Evolutionary conservation across 768 basidiomycete species (phyloP).

Genomic region (Tephrocybe sp.): DNA sequence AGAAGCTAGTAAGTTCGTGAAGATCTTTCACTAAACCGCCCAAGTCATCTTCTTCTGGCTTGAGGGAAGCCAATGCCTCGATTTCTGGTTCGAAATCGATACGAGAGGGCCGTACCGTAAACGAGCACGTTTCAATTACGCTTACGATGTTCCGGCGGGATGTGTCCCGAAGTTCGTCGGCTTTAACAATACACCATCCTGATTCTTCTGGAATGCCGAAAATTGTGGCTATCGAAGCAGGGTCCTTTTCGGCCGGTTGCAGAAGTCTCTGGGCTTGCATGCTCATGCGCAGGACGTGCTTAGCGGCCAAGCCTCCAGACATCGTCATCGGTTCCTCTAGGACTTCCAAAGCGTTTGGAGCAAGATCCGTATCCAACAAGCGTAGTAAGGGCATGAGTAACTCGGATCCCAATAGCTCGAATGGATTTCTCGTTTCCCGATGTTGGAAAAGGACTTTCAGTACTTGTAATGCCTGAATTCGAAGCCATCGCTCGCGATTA

Average conservation of each 20-base stretch:
- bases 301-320: slow-evolving; percentile 72
- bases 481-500: slow-evolving; percentile 80
- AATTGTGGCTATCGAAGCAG: slow-evolving; percentile 61
- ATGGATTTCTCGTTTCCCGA: slow-evolving; percentile 70
- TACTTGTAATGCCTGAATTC: slow-evolving; percentile 80
- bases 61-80: slow-evolving; percentile 38
- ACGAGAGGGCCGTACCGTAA: slow-evolving; percentile 64
- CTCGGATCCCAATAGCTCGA: slow-evolving; percentile 78
- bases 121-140: slow-evolving; percentile 81
- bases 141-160: slow-evolving; percentile 80
- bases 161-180: slow-evolving; percentile 52
- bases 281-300: slow-evolving; percentile 90
- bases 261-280: slow-evolving; percentile 56
- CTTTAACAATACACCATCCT: slow-evolving; percentile 83
- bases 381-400: slow-evolving; percentile 88
- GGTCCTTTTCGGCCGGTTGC: slow-evolving; percentile 30
- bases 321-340: slow-evolving; percentile 87
- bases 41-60: slow-evolving; percentile 59
- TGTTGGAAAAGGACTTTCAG: slow-evolving; percentile 88
- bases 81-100: slow-evolving; percentile 73
- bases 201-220: slow-evolving; percentile 82
- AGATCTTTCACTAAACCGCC: slow-evolving; percentile 77
- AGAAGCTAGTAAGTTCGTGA: slow-evolving; percentile 72
- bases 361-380: slow-evolving; percentile 83
- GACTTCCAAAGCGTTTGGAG: slow-evolving; percentile 86